Base-by-base conservation (phyloP, 352 stramenopile genomes). In the Phytophthora ohioensis region DNA sequence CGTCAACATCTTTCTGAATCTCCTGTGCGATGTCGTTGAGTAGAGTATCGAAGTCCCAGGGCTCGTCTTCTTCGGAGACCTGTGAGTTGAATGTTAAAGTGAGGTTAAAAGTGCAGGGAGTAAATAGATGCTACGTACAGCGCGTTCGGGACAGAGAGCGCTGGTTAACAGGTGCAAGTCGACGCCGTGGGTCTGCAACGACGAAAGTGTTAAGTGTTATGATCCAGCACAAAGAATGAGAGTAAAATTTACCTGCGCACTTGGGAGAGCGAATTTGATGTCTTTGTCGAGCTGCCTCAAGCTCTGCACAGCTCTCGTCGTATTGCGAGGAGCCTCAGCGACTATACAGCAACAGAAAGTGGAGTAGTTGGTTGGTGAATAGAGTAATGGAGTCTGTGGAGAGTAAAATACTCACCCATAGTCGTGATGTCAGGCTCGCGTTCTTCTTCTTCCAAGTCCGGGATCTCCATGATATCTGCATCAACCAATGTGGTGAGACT, bases 11-110 rank as follows among this genome's bases (percentile, higher is more conserved):
- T 61, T 87, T 91, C 54, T 94, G 84, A 57, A 94, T 85, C 47
- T 94, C 84, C 34, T 92, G 85, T 6, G 86, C 90, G 43, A 94
- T 85, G 39, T 94, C 85, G 67, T 92, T 92, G 7, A 94, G 73
- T 27, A 93, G 64, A 49, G 74, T 87, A 63, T 93, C 85, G 57
- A 92, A 94, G 47, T 85, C 84, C 87, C 87, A 94, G 21, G 70
- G 47, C 27, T 93, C 85, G 68, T 94, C 87, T 10, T 82, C 58
- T 52, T 94, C 87, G 4, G 65, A 56, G 3, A 94, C 81, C 87
- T 94, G 54, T 35, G 30, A 51, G 17, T 42, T 34, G 10, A 38
- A 15, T 39, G 31, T 39, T 38, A 21, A 30, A 10, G 3, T 41
- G 7, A 41, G 17, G 6, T 15, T 12, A 36, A 64, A 9, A 31